Evolutionary conservation across 164 flowering plant species (phyloP).

Genomic region (Tetrastigma voinierianum): DNA sequence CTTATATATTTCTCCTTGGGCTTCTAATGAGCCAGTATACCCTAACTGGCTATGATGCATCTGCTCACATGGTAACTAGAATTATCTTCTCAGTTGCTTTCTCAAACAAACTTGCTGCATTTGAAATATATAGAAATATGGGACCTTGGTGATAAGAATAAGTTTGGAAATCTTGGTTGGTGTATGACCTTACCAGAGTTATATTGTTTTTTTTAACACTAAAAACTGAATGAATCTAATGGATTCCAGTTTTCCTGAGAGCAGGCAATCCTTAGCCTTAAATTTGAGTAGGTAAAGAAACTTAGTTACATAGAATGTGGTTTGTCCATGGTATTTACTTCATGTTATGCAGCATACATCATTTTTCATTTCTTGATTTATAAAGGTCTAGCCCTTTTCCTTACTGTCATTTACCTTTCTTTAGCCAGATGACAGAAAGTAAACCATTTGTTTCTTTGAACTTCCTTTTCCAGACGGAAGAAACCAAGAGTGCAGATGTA

Average conservation of each 20-base stretch:
- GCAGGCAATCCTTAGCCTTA: not conserved
- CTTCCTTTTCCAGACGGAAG: conserved; percentile 69
- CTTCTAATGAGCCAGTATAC: conserved; percentile 96
- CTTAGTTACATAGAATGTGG: too few species aligned
- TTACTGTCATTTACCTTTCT: not conserved
- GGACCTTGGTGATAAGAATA: not conserved
- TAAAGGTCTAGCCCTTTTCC: not conserved
- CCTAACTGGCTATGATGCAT: conserved; percentile 92
- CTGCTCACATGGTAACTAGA: conserved; percentile 89
- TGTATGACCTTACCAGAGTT: not conserved
- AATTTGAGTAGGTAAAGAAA: not conserved
- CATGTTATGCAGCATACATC: not conserved
- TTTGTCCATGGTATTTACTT: too few species aligned
- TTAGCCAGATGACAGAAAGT: not conserved
- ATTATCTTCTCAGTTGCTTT: not conserved
- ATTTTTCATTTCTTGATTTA: not conserved
- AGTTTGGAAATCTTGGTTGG: not conserved
- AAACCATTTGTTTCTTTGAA: conserved; percentile 3
- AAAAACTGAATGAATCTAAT: not conserved
- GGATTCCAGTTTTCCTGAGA: not conserved
- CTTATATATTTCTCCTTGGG: conserved; percentile 82
- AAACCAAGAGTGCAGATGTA: conserved; percentile 81
- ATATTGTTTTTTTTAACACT: not conserved
- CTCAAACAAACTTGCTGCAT: not conserved
- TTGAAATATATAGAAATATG: not conserved